Base-by-base conservation (phyloP, 768 basidiomycete genomes). In the Cytidiella melzeri region DNA sequence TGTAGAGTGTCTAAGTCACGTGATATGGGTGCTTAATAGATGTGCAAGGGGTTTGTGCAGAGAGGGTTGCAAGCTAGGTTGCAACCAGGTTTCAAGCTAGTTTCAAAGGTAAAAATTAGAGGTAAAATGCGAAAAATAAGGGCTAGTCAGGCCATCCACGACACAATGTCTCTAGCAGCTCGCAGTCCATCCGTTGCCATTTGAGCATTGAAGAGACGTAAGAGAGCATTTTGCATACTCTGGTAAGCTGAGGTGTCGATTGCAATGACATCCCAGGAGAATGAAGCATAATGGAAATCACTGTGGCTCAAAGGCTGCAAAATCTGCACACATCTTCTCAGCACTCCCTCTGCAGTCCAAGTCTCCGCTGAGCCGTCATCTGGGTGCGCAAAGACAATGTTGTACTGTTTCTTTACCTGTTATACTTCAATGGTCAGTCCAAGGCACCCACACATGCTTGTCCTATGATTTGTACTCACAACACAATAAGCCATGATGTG, bases 401-500 rank as follows among this genome's bases (percentile, higher is more conserved):
- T 71, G 55, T 47, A 69, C 40, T 64, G 61, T 23, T 61, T 59
- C 56, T 65, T 69, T 28, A 55, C 60, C 13, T 66, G 52, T 65
- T 69, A 57, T 15, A 3, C 26, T n/a, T 38, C 25, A 25, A 51
- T 20, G 37, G 39, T 10, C 13, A 7, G 15, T 34, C 30, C 15
- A 7, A 19, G 46, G 18, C 5, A 18, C 20, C 25, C 44, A 20
- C 12, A 34, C 7, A 34, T 34, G 15, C 15, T 15, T 34, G 15
- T 34, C 15, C 30, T 34, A 6, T 11, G 26, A 4, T 13, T 26
- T 28, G 26, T 10, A 62, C 70, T 55, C 52, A 73, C 73, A 15
- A 77, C 71, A 21, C 59, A 66, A 41, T 74, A 75, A 1, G 64
- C 61, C 70, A 76, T 73, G 41, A 76, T 55, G 48, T 76, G 75